A percentile compares a stretch with the other conserved stretches of the same genome.
phyloP scores from a whole-genome alignment of 2,329 filamentous ascomycete species.

The Claviceps arundinis region DNA sequence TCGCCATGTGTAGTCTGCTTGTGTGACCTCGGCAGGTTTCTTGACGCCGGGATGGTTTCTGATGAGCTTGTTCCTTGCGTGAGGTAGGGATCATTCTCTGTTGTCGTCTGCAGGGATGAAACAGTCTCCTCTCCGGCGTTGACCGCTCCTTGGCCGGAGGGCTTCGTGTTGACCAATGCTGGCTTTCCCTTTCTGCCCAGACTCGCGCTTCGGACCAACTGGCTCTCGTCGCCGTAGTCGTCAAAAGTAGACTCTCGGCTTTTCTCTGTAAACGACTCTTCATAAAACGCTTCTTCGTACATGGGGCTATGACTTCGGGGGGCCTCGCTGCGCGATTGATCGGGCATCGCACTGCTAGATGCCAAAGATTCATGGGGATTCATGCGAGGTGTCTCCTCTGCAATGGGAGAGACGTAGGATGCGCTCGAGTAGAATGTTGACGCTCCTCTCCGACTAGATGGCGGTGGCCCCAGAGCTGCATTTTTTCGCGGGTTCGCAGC shows the following conservation, averaged over 20 bases:
- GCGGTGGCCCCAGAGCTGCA: constrained; percentile 44
- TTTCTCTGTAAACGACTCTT: constrained; percentile 35
- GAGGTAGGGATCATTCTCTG: constrained; percentile 31
- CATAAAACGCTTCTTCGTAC: constrained; percentile 36
- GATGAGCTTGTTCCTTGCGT: constrained; percentile 35
- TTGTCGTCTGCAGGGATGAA: constrained; percentile 27
- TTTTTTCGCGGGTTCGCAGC: constrained; percentile 29
- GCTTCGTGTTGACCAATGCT: constrained; percentile 33
- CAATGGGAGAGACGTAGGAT: constrained; percentile 62
- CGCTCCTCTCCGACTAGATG: constrained; percentile 44
- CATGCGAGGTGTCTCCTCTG: constrained; percentile 51
- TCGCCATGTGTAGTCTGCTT: constrained; percentile 8
- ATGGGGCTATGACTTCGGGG: constrained; percentile 32
- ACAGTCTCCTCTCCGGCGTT: constrained; percentile 19
- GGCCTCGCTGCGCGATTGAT: constrained; percentile 43
- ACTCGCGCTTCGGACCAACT: constrained; percentile 47
- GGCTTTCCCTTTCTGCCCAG: constrained; percentile 47
- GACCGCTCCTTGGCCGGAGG: constrained; percentile 4
- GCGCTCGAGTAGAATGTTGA: constrained; percentile 53
- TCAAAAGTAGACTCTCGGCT: constrained; percentile 25
- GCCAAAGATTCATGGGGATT: constrained; percentile 52
- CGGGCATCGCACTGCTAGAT: constrained; percentile 60
- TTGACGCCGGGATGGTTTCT: constrained; percentile 22
- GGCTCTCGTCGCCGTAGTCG: constrained; percentile 41
- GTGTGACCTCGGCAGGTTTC: constrained; percentile 8